phyloP scores from a whole-genome alignment of 192 early-diverging fungal species.

The Dissophora globulifera region DNA sequence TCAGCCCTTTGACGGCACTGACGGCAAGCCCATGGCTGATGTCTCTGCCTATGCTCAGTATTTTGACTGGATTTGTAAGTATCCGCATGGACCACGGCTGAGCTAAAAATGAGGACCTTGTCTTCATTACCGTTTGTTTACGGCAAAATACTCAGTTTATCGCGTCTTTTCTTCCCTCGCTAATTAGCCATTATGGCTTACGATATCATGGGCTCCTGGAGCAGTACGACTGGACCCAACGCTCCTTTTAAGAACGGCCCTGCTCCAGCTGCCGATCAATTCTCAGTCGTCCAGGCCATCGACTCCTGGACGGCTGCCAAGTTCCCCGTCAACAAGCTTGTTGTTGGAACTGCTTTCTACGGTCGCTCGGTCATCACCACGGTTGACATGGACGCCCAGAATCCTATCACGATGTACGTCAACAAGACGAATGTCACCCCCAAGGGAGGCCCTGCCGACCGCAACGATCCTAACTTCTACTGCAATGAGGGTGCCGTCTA shows the following conservation, averaged over 20 bases:
- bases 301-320: conserved; percentile 64
- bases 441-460: conserved; percentile 65
- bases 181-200: conserved; percentile 54
- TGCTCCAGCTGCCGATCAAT: conserved; percentile 27
- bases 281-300: conserved; percentile 62
- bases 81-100: conserved; percentile 56
- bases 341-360: conserved; percentile 71
- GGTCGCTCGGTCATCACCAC: conserved; percentile 60
- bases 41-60: conserved; percentile 66
- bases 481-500: conserved; percentile 60
- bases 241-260: conserved; percentile 58
- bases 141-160: too few species aligned
- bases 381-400: conserved; percentile 28
- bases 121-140: too few species aligned
- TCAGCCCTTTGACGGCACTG: conserved; percentile 67
- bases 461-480: conserved; percentile 62
- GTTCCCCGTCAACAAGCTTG: conserved; percentile 69
- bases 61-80: conserved; percentile 72
- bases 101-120: too few species aligned
- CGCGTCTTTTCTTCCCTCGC: too few species aligned
- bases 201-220: conserved; percentile 52
- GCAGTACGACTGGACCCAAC: conserved; percentile 57
- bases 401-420: conserved; percentile 27
- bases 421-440: conserved; percentile 56
- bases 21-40: conserved; percentile 67